Percentiles rank a stretch among this genome's conserved stretches.
These are phyloP conservation scores for Crithidia thermophila DNA, from an alignment of 208 protist species.

Conservation along the genomic window DNA sequence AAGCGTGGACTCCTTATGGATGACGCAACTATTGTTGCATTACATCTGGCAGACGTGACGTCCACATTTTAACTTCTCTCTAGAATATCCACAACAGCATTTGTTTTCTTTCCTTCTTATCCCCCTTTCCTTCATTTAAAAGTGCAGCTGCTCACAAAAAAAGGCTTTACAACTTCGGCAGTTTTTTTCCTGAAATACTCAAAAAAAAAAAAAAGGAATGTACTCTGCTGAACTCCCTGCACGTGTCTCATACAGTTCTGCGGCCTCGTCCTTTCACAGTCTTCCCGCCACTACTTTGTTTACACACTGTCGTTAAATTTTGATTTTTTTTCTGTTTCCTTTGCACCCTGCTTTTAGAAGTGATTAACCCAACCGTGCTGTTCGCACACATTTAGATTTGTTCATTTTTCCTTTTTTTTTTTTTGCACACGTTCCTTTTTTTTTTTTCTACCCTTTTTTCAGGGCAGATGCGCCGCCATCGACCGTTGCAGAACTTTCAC, in stretches of 20 bases:
- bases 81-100: background rate
- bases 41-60: too few species aligned
- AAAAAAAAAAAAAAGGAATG: background rate
- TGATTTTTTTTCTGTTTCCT: too few species aligned
- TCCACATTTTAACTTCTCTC: too few species aligned
- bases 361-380: background rate
- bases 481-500: background rate
- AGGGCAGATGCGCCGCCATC: slow-evolving; percentile 1
- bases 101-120: too few species aligned
- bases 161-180: background rate
- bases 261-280: too few species aligned
- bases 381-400: background rate
- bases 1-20: too few species aligned
- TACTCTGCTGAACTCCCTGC: background rate
- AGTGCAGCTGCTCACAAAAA: background rate
- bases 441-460: slow-evolving; percentile 16
- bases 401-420: background rate
- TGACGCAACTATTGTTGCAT: too few species aligned
- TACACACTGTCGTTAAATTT: too few species aligned
- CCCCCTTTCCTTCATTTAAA: too few species aligned
- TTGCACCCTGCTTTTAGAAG: background rate
- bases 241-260: too few species aligned
- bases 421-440: slow-evolving; percentile 2
- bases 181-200: background rate
- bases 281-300: too few species aligned